These are phyloP conservation scores for Arthrobotrys megalospora DNA, from an alignment of 2,329 filamentous ascomycete species.

Conservation along the genomic window DNA sequence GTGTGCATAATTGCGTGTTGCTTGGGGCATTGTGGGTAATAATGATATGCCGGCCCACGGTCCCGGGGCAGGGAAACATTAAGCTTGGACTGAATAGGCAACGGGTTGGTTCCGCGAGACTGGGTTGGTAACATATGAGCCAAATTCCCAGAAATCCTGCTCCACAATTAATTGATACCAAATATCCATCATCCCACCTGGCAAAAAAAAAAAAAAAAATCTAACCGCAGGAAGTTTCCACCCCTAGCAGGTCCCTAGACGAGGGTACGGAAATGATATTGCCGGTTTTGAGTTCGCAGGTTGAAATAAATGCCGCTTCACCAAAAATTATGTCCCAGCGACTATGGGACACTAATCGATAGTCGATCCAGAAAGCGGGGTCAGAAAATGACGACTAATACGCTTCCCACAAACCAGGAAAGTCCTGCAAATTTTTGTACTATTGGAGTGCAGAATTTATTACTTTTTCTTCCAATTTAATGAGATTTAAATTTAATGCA, in stretches of 20 bases:
- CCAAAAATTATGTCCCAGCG: constrained; percentile 22
- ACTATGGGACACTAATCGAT: constrained; percentile 49
- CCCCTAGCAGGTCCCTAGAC: constrained; percentile 26
- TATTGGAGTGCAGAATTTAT: constrained; percentile 22
- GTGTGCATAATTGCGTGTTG: constrained; percentile 53
- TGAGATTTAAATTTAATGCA: constrained; percentile 40
- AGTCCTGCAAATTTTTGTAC: constrained; percentile 6
- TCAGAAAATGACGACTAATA: constrained; percentile 56
- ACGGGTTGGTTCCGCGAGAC: constrained; percentile 59
- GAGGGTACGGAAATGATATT: constrained; percentile 51
- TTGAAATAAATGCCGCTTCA: constrained; percentile 52
- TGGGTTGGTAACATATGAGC: constrained; percentile 58
- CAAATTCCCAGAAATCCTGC: constrained; percentile 60
- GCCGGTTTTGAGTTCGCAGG: constrained; percentile 33
- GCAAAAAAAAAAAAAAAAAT: constrained; percentile 39
- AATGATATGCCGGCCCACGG: constrained; percentile 59
- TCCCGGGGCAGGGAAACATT: constrained; percentile 56
- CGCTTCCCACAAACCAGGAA: constrained; percentile 28
- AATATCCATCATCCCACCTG: constrained; percentile 53
- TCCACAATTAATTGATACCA: constrained; percentile 47
- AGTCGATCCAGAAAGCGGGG: constrained; percentile 58
- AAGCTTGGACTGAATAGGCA: constrained; percentile 57
- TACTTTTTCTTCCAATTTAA: constrained; percentile 36
- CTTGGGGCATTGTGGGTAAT: constrained; percentile 55
- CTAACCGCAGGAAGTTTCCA: constrained; percentile 47